Percentiles rank a stretch among this genome's conserved stretches.
Conservation (phyloP, 2,329 filamentous ascomycete species). For the Sarocladiaceae sp. region DNA sequence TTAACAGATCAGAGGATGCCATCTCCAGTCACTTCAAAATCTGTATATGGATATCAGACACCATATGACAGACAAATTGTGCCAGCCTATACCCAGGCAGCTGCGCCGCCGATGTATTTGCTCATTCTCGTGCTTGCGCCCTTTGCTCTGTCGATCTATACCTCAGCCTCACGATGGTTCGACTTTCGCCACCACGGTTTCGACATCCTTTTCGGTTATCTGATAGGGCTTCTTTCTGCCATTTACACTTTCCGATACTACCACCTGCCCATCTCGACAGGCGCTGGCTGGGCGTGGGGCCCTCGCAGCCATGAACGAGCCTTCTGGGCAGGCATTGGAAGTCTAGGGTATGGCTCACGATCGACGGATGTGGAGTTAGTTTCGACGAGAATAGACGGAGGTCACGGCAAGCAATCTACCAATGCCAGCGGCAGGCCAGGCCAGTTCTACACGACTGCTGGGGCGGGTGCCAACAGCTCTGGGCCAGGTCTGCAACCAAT, state of each 20-base stretch:
- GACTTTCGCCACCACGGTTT: conserved; percentile 91
- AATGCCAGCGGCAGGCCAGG: conserved; percentile 17
- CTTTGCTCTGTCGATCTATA: conserved; percentile 71
- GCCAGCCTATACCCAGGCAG: conserved; percentile 61
- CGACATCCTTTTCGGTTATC: conserved; percentile 80
- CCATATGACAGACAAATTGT: conserved; percentile 29
- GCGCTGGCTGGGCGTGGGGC: conserved; percentile 87
- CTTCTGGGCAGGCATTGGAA: conserved; percentile 72
- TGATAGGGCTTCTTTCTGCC: conserved; percentile 68
- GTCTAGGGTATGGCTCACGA: conserved; percentile 52
- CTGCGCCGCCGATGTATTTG: conserved; percentile 77
- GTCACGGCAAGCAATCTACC: conserved; percentile 27
- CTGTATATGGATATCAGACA: conserved; percentile 16
- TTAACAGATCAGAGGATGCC: conserved; percentile 15
- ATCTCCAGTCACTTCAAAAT: conserved; percentile 22
- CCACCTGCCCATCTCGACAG: conserved; percentile 67
- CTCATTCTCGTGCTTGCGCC: conserved; percentile 67
- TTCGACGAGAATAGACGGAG: no score
- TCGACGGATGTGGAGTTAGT: no score
- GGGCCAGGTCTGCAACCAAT: not conserved
- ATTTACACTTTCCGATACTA: conserved; percentile 81
- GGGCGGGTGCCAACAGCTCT: not conserved
- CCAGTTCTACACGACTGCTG: conserved; percentile 11
- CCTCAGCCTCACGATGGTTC: conserved; percentile 78
- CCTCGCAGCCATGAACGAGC: conserved; percentile 68